Evolutionary conservation across 2,329 filamentous ascomycete genomes (phyloP), one percentile per base, ranked within the genome.

Genomic region (Scedosporium boydii): DNA sequence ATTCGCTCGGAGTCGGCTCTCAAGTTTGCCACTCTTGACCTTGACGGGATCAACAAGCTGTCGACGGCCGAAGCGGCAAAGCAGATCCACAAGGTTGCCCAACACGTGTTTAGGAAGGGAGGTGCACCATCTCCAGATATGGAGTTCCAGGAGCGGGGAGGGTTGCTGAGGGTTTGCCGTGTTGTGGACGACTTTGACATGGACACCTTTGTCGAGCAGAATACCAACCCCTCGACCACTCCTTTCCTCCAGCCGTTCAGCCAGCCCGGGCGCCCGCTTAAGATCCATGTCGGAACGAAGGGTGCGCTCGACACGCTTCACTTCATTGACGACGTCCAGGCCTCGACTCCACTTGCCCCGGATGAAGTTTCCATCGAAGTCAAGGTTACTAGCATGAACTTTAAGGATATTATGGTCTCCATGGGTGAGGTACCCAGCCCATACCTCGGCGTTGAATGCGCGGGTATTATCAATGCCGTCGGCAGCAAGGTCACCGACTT

Each of bases 1-100:
- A 71, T 80, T 21, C 77, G 79, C 1, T 80, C 78, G 1, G 79
- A 81, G 65, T 75, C 76, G 1, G 72, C 73, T 23, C 74, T 78
- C 58, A 72, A 72, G 10, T 76, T 78, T 14, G 76, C 76, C 1
- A 79, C 76, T 1, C 69, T 82, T 0, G 79, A 81, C 59, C 68
- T 81, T 1, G 76, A 81, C 34, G 38, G 38, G 18, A 26, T 41
- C 23, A 60, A 23, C 26, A 16, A n/a, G n/a, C 63, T 76, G 0
- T 21, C 29, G 6, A 41, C 14, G 16, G 7, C 27, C n/a, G 56
- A 58, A 4, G 21, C 16, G 4, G 38, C 56, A 34, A 26, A n/a
- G 2, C 2, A 6, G 21, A 42, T 58, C 34, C 14, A 41, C 7
- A 29, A 38, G 3, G 56, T 58, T 6, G 27, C 56, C 10, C 14